These are phyloP conservation scores for Russula dissimulans DNA, from an alignment of 768 basidiomycete genomes.

Conservation along the genomic window DNA sequence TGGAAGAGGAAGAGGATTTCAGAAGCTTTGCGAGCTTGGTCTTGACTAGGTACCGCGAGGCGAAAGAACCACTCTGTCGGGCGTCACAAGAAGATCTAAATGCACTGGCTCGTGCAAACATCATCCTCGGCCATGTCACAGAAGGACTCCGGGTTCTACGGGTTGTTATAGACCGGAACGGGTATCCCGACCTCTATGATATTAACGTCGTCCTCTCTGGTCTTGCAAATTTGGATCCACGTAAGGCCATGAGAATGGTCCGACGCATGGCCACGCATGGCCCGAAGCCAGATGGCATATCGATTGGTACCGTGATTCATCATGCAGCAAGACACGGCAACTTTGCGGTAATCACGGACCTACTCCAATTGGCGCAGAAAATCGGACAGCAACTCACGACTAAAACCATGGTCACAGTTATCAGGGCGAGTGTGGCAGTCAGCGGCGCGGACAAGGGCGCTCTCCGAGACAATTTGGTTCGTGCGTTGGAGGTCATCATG, in stretches of 20 bases:
- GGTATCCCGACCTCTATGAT: slow-evolving; percentile 54
- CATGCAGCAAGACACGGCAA: slow-evolving; percentile 42
- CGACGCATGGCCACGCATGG: slow-evolving; percentile 41
- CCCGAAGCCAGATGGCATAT: slow-evolving; percentile 42
- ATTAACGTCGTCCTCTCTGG: slow-evolving; percentile 53
- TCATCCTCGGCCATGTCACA: slow-evolving; percentile 41
- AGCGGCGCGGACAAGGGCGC: slow-evolving; percentile 21
- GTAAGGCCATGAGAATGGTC: slow-evolving; percentile 39
- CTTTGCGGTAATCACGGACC: slow-evolving; percentile 32
- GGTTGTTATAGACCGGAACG: slow-evolving; percentile 37
- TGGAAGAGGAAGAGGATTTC: slow-evolving; percentile 8
- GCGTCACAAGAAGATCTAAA: slow-evolving; percentile 46
- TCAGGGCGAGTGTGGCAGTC: slow-evolving; percentile 19
- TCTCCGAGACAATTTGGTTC: slow-evolving; percentile 30
- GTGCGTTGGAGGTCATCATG: slow-evolving; percentile 36
- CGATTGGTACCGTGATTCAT: slow-evolving; percentile 56
- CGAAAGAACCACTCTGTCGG: slow-evolving; percentile 37
- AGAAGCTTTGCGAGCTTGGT: slow-evolving; percentile 37
- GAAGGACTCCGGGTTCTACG: slow-evolving; percentile 42
- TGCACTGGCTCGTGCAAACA: slow-evolving; percentile 52
- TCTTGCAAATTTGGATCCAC: slow-evolving; percentile 41
- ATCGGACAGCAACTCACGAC: slow-evolving; percentile 33
- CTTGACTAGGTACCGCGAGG: slow-evolving; percentile 33
- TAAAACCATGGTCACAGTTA: slow-evolving; percentile 34
- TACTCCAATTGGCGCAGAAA: slow-evolving; percentile 35